phyloP scores from a whole-genome alignment of 177 flowering plant genomes.

The Tripterygium wilfordii region DNA sequence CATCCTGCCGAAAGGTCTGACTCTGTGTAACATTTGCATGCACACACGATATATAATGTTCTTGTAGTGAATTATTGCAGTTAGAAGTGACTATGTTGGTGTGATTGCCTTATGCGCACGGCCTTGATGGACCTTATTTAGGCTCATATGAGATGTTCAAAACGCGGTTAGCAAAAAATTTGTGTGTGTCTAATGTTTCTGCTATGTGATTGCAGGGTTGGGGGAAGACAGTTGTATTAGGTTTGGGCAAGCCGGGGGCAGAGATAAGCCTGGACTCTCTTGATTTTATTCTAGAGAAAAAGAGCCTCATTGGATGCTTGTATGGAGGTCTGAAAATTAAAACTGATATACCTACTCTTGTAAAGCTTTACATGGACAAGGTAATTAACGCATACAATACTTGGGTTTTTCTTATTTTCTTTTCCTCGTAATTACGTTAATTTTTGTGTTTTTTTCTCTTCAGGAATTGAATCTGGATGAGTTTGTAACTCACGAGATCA shows the following conservation, averaged over 20 bases:
- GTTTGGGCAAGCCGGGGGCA: constrained; percentile 47
- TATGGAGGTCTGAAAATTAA: constrained; percentile 68
- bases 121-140: too few relatives aligned
- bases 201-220: too few relatives aligned
- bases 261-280: constrained; percentile 27
- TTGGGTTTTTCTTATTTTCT: neutral
- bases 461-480: constrained; percentile 55
- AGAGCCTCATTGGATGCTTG: constrained; percentile 42
- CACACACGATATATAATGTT: too few relatives aligned
- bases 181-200: too few relatives aligned
- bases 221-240: constrained; percentile 70
- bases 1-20: constrained; percentile 55
- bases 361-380: constrained; percentile 55
- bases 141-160: too few relatives aligned
- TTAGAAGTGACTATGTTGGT: too few relatives aligned
- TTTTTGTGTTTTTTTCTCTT: constrained; percentile 7
- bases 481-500: constrained; percentile 55
- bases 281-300: constrained; percentile 49
- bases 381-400: constrained; percentile 10
- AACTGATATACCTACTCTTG: constrained; percentile 46
- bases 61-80: too few relatives aligned
- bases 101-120: too few relatives aligned
- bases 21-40: constrained; percentile 2
- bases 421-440: too few relatives aligned
- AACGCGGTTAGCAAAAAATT: too few relatives aligned